Base-by-base conservation (phyloP, 371 early-diverging fungal species). In the Mortierella sp. region DNA sequence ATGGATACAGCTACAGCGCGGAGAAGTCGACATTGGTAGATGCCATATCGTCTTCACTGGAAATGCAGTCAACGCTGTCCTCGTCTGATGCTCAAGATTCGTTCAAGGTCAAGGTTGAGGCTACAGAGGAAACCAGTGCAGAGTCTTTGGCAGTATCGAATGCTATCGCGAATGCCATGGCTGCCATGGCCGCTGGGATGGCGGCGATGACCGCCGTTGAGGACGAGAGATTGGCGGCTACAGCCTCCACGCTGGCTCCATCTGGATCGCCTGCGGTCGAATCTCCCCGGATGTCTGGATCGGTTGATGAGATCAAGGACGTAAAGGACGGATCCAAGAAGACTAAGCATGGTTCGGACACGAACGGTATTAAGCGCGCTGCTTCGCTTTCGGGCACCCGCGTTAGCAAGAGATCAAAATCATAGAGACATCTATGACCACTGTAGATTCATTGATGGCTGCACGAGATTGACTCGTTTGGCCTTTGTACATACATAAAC, bases 121-220 rank as follows among this genome's bases (percentile, higher is more conserved):
- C 34, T 39, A 14, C 26, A 19, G 58, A 66, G 60, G 67, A 66
- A 12, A 34, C 53, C 30, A 64, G 55, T 28, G 56, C 65, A 6
- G 65, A 71, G 24, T 55, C 48, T 6, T 12, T 64, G 3, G 65
- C 60, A 1, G 60, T 56, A 14, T 59, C 72, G 23, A 65, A 55
- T 4, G 73, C 73, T 21, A 72, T 72, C 31, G 63, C 73, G 0
- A 66, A 67, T 24, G 73, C 73, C 37, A 66, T 72, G 73, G 73
- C 73, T 0, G 73, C 73, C 0, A 72, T 72, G 73, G 66, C 73
- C 11, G 73, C 73, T 12, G 73, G 67, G 23, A 53, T 66, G 21
- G 73, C 73, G 1, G 62, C 57, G 6, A 72, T 72, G 73, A 67
- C 58, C 21, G 73, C 73, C 2, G 73, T 31, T 12, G 73, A 72